Base-by-base conservation (phyloP, 805 yeast species). In the Cyberlindnera maritima region DNA sequence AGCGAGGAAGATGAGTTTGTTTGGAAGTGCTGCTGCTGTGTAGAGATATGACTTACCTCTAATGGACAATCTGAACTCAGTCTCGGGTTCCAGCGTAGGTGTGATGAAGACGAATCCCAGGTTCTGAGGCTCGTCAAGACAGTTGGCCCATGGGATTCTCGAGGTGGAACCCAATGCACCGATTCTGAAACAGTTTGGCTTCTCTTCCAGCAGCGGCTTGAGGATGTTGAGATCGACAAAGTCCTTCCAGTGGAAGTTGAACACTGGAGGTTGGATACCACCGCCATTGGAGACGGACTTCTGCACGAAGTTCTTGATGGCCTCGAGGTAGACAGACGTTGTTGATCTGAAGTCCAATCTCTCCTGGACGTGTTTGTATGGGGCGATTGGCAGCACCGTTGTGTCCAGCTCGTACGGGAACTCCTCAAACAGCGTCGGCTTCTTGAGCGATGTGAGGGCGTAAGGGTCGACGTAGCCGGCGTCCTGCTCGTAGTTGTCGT, bases 211-310 rank as follows among this genome's bases (percentile, higher is more conserved):
- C 26, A 70, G 48, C 0, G 71, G 72, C 40, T 68, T 63, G 50
- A 75, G 60, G 20, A 65, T 63, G 8, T 71, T 67, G 63, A 77
- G 64, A 48, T 77, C 81, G 4, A 70, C 68, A 75, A 81, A 78
- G 57, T 79, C 83, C 47, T 67, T 68, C 83, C 83, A 79, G 53
- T 77, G 77, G 61, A 79, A 78, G 17, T 60, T 66, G 38, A 68
- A 62, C 15, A 60, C 66, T 0, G 74, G 71, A 2, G 62, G 60
- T 51, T 51, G 61, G 46, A 39, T 35, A 2, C 51, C 52, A 17
- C 54, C 45, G 2, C 57, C 70, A 49, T 19, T 52, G 5, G 53
- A 36, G 15, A 50, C 59, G 48, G 53, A 46, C 50, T 59, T 51
- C 44, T 49, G 46, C 52, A 59, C 59, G 41, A 64, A 68, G 34